Conservation (phyloP, 108 stramenopile species). For the Schizochytrium sp. region DNA sequence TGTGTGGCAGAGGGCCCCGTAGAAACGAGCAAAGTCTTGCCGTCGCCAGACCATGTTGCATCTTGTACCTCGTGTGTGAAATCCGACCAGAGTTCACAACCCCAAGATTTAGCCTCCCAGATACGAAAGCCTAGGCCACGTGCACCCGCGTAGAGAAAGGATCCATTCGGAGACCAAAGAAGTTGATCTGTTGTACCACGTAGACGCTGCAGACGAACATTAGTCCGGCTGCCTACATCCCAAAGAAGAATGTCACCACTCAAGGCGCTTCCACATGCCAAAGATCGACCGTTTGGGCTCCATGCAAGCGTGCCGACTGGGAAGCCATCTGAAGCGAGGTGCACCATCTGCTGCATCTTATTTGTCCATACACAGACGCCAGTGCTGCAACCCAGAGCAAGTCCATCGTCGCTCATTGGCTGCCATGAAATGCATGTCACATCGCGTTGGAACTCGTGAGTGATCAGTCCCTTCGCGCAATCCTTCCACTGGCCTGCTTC, state of each 20-base stretch:
- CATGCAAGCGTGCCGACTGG: constrained; percentile 10
- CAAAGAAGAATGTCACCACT: constrained; percentile 3
- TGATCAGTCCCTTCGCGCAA: background rate
- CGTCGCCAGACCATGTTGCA: constrained; percentile 7
- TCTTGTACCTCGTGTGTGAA: constrained; percentile 17
- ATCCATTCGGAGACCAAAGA: constrained; percentile 32
- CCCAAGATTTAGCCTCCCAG: constrained; percentile 40
- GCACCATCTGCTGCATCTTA: constrained; percentile 22
- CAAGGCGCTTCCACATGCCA: constrained; percentile 19
- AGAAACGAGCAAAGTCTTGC: background rate
- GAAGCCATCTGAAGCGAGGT: background rate
- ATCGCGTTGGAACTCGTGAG: constrained; percentile 17
- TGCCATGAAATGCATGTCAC: constrained; percentile 41
- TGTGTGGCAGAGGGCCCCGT: background rate
- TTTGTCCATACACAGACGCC: constrained; percentile 38
- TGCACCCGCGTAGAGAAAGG: background rate
- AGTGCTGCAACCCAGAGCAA: constrained; percentile 6
- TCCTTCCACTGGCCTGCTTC: background rate
- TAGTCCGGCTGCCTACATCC: constrained; percentile 32
- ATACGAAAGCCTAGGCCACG: constrained; percentile 55
- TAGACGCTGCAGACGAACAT: background rate
- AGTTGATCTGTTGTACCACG: constrained; percentile 8
- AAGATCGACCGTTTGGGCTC: constrained; percentile 32
- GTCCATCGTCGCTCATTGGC: constrained; percentile 9
- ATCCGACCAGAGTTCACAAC: constrained; percentile 35